A percentile compares a stretch with the other conserved stretches of the same genome.
Conservation (phyloP, 2,329 filamentous ascomycete species). For the Nemania sp. region DNA sequence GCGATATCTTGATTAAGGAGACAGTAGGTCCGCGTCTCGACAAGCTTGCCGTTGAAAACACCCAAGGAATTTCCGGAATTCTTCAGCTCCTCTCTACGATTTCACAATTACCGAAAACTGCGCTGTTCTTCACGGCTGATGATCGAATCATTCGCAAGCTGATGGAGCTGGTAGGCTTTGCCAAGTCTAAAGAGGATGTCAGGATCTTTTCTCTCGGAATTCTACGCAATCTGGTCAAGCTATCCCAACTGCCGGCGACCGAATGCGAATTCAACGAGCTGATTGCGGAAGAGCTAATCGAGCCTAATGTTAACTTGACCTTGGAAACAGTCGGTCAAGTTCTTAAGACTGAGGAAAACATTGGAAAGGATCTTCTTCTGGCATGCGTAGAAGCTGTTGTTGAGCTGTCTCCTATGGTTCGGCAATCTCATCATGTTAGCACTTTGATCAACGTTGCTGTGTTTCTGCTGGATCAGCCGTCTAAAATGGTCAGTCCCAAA, state of each 20-base stretch:
- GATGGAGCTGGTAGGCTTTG: conserved; percentile 76
- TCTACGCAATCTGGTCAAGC: conserved; percentile 74
- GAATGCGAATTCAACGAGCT: conserved; percentile 69
- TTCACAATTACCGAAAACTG: conserved; percentile 75
- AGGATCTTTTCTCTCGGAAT: conserved; percentile 85
- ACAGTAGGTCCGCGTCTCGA: conserved; percentile 81
- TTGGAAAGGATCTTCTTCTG: conserved; percentile 80
- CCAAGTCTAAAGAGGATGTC: conserved; percentile 86
- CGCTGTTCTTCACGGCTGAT: conserved; percentile 73
- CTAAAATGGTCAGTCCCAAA: conserved; percentile 82
- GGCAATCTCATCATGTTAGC: conserved; percentile 75
- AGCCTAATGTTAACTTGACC: conserved; percentile 69
- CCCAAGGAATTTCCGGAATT: conserved; percentile 87
- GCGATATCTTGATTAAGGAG: conserved; percentile 77
- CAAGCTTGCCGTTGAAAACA: conserved; percentile 84
- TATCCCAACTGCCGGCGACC: conserved; percentile 66
- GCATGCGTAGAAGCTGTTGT: conserved; percentile 83
- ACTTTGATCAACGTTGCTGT: conserved; percentile 83
- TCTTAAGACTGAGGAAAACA: conserved; percentile 66
- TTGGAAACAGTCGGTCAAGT: conserved; percentile 76
- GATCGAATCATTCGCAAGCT: conserved; percentile 76
- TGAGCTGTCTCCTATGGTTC: conserved; percentile 77
- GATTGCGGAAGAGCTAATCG: conserved; percentile 67
- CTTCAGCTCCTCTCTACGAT: conserved; percentile 85
- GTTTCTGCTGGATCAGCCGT: conserved; percentile 86